Evolutionary conservation across 106 monocot species (phyloP).

Genomic region (Narthecium ossifragum): DNA sequence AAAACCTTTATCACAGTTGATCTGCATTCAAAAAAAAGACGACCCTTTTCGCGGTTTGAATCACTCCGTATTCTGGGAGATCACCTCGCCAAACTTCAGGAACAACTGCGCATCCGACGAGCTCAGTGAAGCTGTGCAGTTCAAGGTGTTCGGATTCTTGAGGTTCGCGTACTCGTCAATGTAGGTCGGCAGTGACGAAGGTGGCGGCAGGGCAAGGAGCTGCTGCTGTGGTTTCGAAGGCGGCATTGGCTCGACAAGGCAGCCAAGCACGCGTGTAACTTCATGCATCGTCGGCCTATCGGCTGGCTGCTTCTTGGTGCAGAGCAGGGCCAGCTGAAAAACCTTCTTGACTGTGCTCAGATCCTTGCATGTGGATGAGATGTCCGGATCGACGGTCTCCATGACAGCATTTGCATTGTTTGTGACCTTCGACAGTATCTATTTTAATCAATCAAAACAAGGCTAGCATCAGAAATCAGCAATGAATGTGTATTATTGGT

Average conservation of each 20-base stretch:
- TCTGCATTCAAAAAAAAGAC: no score
- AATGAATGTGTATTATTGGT: no score
- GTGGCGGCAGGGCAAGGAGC: slow-evolving; percentile 12
- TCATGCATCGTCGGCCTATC: slow-evolving; percentile 95
- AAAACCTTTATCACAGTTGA: no score
- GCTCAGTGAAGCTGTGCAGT: slow-evolving; percentile 49
- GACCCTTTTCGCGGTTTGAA: no score
- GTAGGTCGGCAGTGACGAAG: slow-evolving; percentile 34
- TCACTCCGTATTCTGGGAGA: slow-evolving; percentile 76
- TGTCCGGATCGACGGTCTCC: slow-evolving; percentile 74
- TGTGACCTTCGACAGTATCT: slow-evolving; percentile 72
- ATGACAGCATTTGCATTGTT: slow-evolving; percentile 75
- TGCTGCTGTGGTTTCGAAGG: slow-evolving; percentile 17
- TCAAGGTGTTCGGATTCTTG: slow-evolving; percentile 34
- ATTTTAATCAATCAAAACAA: no score
- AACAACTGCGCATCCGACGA: slow-evolving; percentile 83
- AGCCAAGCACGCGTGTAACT: slow-evolving; percentile 61
- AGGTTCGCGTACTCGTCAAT: slow-evolving; percentile 56
- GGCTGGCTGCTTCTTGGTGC: slow-evolving; percentile 78
- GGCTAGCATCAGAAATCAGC: no score
- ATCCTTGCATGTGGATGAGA: slow-evolving; percentile 61
- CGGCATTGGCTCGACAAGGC: slow-evolving; percentile 33
- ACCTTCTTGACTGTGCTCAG: slow-evolving; percentile 60
- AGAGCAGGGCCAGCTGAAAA: slow-evolving; percentile 87
- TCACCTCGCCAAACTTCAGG: slow-evolving; percentile 91